Conservation (phyloP, 345 rosid genomes). For the Eucalyptus polybractea region DNA sequence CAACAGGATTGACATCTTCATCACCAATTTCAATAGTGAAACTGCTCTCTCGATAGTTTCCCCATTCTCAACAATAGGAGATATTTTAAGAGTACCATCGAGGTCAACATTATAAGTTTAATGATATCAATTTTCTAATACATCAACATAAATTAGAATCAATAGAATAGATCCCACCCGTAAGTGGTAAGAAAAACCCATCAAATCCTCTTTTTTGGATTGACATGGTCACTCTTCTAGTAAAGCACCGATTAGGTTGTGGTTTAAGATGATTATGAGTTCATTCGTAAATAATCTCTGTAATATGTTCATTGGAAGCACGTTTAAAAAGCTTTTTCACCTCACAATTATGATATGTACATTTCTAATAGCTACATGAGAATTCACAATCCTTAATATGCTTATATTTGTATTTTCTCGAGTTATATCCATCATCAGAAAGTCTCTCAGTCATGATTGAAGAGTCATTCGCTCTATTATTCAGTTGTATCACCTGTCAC, state of each 20-base stretch:
- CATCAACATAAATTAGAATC: not conserved
- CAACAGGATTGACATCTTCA: constrained; percentile 59
- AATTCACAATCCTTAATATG: constrained; percentile 96
- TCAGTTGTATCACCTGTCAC: constrained; percentile 16
- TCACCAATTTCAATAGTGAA: constrained; percentile 3
- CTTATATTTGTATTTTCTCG: constrained; percentile 95
- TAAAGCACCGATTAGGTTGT: constrained; percentile 66
- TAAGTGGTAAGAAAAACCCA: constrained; percentile 12
- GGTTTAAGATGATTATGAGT: constrained; percentile 93
- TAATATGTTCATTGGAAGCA: constrained; percentile 79
- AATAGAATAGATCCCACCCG: not conserved
- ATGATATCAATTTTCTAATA: not conserved
- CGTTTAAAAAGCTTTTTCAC: constrained; percentile 91
- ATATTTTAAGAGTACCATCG: constrained; percentile 38
- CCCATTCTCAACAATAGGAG: constrained; percentile 32
- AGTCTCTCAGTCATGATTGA: constrained; percentile 13
- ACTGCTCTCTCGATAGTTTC: constrained; percentile 32
- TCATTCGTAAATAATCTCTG: constrained; percentile 85
- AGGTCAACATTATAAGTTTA: constrained; percentile 22
- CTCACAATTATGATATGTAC: constrained; percentile 92
- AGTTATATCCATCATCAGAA: constrained; percentile 82
- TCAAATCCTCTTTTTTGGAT: constrained; percentile 56
- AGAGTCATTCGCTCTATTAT: constrained; percentile 35
- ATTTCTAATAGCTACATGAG: constrained; percentile 91
- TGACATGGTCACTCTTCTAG: constrained; percentile 38